Evolutionary conservation across 1,284 basidiomycete genomes (phyloP), one percentile per base, ranked within the genome.

Genomic region (Malassezia sp.): DNA sequence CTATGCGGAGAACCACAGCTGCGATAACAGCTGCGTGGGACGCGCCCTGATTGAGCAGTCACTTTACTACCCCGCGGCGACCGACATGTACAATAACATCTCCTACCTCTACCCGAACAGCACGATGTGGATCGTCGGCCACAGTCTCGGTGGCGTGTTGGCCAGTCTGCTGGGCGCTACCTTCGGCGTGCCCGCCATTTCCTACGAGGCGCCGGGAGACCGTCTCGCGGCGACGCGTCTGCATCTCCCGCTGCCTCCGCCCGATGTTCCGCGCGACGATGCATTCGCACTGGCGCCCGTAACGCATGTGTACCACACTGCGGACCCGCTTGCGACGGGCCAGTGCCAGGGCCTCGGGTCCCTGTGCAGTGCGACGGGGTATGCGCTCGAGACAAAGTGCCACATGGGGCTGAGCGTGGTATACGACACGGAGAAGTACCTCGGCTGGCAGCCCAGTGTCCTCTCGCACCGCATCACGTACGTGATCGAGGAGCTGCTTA

Each of bases 11-110:
- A 38, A 52, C 30, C 49, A 82, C 22, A 45, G 41, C 60, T 97
- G 91, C 71, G 79, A 86, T 57, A 77, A 82, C 64, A 75, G 78
- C 21, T 97, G 91, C 67, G 62, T 96, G 37, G 85, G 88, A 67
- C 71, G 78, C 10, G 78, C 88, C 4, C 72, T 96, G 46, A 75
- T 82, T 36, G 79, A 84, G 30, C 86, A 95, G 37, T 83, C 80
- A 56, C 74, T 96, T 40, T 99, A 95, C 72, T 93, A 89, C 72
- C 80, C 84, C 18, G 89, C 74, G 85, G 90, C 75, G 88, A 96
- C 74, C 61, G 63, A 67, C 44, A 48, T 70, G 37, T 70, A 56
- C 57, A 70, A 68, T 59, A 70, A 70, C 36, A 60, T 97, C 41
- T 84, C 88, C 5, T 85, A 84, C 69, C 80, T 91, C 77, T 99